Conservation (phyloP, 139 green algal genomes). For the Ulvella scutata region DNA sequence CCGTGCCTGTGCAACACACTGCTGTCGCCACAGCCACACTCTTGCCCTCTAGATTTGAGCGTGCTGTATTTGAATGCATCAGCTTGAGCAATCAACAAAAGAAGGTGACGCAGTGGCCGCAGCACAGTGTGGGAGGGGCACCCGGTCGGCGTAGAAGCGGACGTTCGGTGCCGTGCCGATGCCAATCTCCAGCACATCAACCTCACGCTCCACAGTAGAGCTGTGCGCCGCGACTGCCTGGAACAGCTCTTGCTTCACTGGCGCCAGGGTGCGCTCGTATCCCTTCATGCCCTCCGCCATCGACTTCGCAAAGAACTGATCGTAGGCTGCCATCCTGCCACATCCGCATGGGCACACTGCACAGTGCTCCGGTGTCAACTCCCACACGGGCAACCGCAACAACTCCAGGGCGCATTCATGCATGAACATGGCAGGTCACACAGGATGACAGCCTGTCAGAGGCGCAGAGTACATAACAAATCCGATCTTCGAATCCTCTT, state of each 20-base stretch:
- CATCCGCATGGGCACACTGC: background rate
- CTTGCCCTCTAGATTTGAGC: background rate
- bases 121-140: too few relatives aligned
- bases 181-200: conserved; percentile 36
- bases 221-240: background rate
- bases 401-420: too few relatives aligned
- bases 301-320: background rate
- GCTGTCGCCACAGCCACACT: background rate
- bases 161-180: conserved; percentile 43
- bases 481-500: too few relatives aligned
- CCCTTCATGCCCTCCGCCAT: conserved; percentile 18
- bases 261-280: conserved; percentile 23
- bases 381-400: too few relatives aligned
- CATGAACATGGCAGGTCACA: too few relatives aligned
- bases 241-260: conserved; percentile 24
- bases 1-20: background rate
- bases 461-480: too few relatives aligned
- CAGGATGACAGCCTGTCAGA: too few relatives aligned
- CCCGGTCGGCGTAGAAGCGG: conserved; percentile 13
- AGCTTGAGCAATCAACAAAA: background rate
- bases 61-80: background rate
- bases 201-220: background rate
- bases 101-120: conserved; percentile 2
- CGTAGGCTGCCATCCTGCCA: background rate
- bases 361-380: background rate